Evolutionary conservation across 1,284 basidiomycete species (phyloP).

Genomic region (Trametes pubescens): DNA sequence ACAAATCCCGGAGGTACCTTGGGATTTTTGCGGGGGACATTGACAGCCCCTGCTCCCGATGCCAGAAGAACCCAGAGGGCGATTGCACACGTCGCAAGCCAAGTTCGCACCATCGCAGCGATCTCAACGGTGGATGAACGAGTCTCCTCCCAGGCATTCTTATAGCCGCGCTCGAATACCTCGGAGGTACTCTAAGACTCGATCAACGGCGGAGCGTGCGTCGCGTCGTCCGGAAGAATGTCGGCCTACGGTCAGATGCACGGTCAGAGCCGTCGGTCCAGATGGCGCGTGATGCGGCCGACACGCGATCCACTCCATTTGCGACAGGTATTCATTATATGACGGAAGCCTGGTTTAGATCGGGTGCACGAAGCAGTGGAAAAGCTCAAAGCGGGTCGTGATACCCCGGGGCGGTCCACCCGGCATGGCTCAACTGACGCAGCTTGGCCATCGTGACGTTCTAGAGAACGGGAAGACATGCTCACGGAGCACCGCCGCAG

Average conservation of each 20-base stretch:
- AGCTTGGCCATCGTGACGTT: not conserved
- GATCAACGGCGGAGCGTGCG: not conserved
- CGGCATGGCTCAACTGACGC: not conserved
- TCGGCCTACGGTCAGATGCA: conserved; percentile 37
- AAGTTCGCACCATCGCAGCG: conserved; percentile 24
- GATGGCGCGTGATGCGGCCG: conserved; percentile 15
- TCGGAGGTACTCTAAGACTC: not conserved
- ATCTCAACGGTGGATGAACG: not conserved
- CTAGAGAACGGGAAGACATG: not conserved
- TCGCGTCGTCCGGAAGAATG: conserved; percentile 27
- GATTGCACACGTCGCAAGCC: conserved; percentile 12
- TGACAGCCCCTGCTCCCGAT: not conserved
- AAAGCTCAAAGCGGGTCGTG: not conserved
- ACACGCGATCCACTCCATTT: not conserved
- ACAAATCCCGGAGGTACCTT: conserved; percentile 48
- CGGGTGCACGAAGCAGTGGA: not conserved
- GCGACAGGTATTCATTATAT: not conserved
- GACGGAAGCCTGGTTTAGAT: not conserved
- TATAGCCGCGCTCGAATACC: not conserved
- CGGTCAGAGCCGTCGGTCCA: conserved; percentile 8
- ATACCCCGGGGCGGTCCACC: not conserved
- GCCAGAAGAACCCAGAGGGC: conserved; percentile 9
- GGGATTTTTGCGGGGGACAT: conserved; percentile 4
- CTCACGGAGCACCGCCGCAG: not conserved
- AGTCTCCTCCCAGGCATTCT: not conserved